Conservation (phyloP, 805 yeast genomes). For the Candida succiphila region DNA sequence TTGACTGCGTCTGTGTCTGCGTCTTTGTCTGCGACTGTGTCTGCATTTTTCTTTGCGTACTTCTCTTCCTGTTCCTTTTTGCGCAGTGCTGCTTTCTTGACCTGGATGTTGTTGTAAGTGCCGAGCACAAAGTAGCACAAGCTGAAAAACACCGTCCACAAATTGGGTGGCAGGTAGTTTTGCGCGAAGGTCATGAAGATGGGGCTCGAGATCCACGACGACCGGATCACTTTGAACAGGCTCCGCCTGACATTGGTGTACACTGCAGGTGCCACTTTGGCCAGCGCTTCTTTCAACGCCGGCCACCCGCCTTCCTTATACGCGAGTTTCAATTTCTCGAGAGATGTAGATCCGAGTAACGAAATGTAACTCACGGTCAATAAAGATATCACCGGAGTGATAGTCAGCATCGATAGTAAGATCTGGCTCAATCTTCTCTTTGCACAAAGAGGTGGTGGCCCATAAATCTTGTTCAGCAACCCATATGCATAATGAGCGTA, state of each 20-base stretch:
- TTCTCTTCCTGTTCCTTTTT: not conserved
- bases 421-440: constrained; percentile 38
- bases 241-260: constrained; percentile 28
- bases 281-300: constrained; percentile 8
- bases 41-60: not conserved
- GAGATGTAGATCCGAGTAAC: constrained; percentile 28
- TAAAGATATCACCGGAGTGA: constrained; percentile 44
- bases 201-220: constrained; percentile 46
- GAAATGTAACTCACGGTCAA: constrained; percentile 44
- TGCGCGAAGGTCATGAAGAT: constrained; percentile 46
- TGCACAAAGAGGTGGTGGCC: constrained; percentile 29
- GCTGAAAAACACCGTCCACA: constrained; percentile 58
- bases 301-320: constrained; percentile 4
- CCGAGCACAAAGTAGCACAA: constrained; percentile 50
- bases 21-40: not conserved
- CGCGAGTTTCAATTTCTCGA: constrained; percentile 2
- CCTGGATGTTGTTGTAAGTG: constrained; percentile 43
- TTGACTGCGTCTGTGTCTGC: not conserved
- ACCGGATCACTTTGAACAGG: constrained; percentile 34
- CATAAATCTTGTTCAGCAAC: constrained; percentile 32
- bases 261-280: constrained; percentile 9
- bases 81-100: not conserved
- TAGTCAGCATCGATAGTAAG: constrained; percentile 37
- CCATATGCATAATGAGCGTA: constrained; percentile 44
- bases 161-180: constrained; percentile 41